phyloP scores from a whole-genome alignment of 805 yeast genomes.

The Hanseniaspora occidentalis region DNA sequence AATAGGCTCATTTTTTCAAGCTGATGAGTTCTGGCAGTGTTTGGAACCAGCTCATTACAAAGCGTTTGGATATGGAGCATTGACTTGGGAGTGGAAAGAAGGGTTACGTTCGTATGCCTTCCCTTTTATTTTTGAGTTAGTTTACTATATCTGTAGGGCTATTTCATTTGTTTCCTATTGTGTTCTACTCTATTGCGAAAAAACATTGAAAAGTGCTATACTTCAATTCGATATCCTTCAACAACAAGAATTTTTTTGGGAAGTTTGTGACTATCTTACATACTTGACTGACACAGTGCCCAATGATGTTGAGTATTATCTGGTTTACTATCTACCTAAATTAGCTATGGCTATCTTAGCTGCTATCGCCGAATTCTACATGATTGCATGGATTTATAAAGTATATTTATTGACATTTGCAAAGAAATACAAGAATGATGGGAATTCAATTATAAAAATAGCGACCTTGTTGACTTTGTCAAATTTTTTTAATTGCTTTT shows the following conservation, averaged over 20 bases:
- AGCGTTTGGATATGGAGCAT: conserved; percentile 67
- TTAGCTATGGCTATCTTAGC: conserved; percentile 57
- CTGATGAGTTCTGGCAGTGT: conserved; percentile 91
- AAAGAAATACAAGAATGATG: conserved; percentile 10
- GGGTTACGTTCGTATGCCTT: conserved; percentile 68
- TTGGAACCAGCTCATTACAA: conserved; percentile 79
- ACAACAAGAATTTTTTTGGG: conserved; percentile 5
- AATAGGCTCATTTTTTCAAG: conserved; percentile 73
- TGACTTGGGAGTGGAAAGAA: conserved; percentile 90
- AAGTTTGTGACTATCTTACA: conserved; percentile 5
- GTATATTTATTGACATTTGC: conserved; percentile 13
- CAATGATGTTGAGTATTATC: conserved; percentile 26
- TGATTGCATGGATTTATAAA: conserved; percentile 35
- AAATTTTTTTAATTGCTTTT: conserved; percentile 62
- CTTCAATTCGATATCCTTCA: background rate
- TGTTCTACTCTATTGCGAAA: background rate
- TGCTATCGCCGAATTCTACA: conserved; percentile 54
- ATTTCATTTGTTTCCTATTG: conserved; percentile 15
- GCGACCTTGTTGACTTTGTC: conserved; percentile 14
- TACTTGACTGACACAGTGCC: conserved; percentile 14
- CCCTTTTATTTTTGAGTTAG: conserved; percentile 51
- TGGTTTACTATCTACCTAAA: conserved; percentile 46
- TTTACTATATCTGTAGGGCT: conserved; percentile 23
- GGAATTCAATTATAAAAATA: conserved; percentile 11
- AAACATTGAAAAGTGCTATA: background rate